Evolutionary conservation across 2,329 filamentous ascomycete genomes (phyloP).

Genomic region (Delphinella strobiligena): DNA sequence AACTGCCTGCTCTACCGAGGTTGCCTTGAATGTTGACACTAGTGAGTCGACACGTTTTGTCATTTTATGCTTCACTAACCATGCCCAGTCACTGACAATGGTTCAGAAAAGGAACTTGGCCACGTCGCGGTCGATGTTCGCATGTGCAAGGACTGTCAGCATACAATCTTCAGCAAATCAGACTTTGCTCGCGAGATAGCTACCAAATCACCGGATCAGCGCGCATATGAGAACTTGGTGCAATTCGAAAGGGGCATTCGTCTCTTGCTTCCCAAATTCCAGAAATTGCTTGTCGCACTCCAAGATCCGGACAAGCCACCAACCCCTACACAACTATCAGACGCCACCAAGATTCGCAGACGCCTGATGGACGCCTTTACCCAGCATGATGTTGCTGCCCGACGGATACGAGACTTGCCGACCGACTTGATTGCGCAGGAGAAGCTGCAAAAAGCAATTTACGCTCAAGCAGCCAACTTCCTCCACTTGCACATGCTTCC

Average conservation of each 20-base stretch:
- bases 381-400: slow-evolving; percentile 74
- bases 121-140: slow-evolving; percentile 67
- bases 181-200: slow-evolving; percentile 64
- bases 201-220: slow-evolving; percentile 60
- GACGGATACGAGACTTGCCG: slow-evolving; percentile 66
- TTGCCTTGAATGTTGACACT: slow-evolving; percentile 65
- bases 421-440: slow-evolving; percentile 55
- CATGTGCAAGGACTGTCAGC: slow-evolving; percentile 82
- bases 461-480: slow-evolving; percentile 70
- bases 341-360: slow-evolving; percentile 82
- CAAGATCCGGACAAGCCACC: slow-evolving; percentile 60
- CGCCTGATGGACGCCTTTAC: slow-evolving; percentile 78
- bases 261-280: slow-evolving; percentile 70
- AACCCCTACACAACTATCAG: slow-evolving; percentile 59
- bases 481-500: slow-evolving; percentile 86
- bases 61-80: slow-evolving; percentile 16
- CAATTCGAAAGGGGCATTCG: slow-evolving; percentile 85
- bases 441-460: slow-evolving; percentile 67
- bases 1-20: slow-evolving; percentile 73
- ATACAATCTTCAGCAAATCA: slow-evolving; percentile 57
- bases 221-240: slow-evolving; percentile 68
- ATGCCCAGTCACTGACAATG: slow-evolving; percentile 18
- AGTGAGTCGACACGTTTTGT: no score
- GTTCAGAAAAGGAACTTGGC: slow-evolving; percentile 30
- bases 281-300: slow-evolving; percentile 59